These are phyloP conservation scores for Leucocoprinus sp. DNA, from an alignment of 768 basidiomycete genomes.

Conservation along the genomic window DNA sequence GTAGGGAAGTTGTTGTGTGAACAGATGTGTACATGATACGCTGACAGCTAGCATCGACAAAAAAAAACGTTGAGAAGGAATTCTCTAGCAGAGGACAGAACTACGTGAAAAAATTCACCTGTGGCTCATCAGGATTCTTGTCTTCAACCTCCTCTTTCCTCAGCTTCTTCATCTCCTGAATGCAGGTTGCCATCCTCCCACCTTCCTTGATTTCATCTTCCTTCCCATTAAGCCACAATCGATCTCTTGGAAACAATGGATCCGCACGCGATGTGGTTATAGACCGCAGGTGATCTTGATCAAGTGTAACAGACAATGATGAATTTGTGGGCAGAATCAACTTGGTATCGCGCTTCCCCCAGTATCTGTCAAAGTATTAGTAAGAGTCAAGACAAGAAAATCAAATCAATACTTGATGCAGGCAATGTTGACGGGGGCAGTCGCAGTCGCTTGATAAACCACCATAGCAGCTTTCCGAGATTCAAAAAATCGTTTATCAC, in stretches of 20 bases:
- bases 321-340: slow-evolving; percentile 97
- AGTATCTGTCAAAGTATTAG: slow-evolving; percentile 53
- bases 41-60: slow-evolving; percentile 44
- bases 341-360: slow-evolving; percentile 96
- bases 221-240: slow-evolving; percentile 90
- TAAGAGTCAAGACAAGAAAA: not conserved
- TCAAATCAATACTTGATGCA: slow-evolving; percentile 69
- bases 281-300: slow-evolving; percentile 90
- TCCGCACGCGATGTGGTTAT: slow-evolving; percentile 90
- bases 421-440: slow-evolving; percentile 97
- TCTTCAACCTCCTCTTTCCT: slow-evolving; percentile 68
- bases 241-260: slow-evolving; percentile 61
- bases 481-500: too few relatives aligned
- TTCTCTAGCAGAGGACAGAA: not conserved
- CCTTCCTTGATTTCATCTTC: slow-evolving; percentile 83
- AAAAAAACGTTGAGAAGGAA: not conserved
- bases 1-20: slow-evolving; percentile 99
- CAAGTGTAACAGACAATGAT: slow-evolving; percentile 95
- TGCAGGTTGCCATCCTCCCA: slow-evolving; percentile 77
- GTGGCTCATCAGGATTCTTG: slow-evolving; percentile 51
- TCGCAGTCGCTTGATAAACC: slow-evolving; percentile 76
- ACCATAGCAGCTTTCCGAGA: slow-evolving; percentile 16
- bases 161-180: slow-evolving; percentile 75
- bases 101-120: slow-evolving; percentile 35
- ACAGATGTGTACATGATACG: slow-evolving; percentile 74